Percentiles rank a stretch among this genome's conserved stretches.
Conservation (phyloP, 306 rosid genomes). For the Mimosa bimucronata region DNA sequence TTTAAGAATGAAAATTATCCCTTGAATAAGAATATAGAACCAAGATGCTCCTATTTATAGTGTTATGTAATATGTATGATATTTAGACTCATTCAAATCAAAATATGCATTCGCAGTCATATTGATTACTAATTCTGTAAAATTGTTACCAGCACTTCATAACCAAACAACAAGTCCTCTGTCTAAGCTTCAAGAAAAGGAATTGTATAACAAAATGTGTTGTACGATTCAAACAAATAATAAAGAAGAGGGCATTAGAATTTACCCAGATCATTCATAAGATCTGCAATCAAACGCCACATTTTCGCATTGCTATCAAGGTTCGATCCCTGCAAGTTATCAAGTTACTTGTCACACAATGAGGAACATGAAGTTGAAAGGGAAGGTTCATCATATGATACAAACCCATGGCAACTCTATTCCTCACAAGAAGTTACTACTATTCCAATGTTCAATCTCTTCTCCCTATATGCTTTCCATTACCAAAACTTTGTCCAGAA, state of each 20-base stretch:
- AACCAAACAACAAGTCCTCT: neutral
- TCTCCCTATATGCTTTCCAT: neutral
- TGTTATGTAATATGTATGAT: neutral
- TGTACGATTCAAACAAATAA: neutral
- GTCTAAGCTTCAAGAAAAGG: neutral
- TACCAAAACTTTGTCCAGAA: neutral
- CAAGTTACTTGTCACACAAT: slow-evolving; percentile 25
- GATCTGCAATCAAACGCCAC: slow-evolving; percentile 98
- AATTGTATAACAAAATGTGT: slow-evolving; percentile 13
- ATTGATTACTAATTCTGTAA: neutral
- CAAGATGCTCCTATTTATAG: slow-evolving; percentile 13
- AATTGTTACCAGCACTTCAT: neutral
- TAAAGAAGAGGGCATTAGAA: slow-evolving; percentile 15
- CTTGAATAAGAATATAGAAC: slow-evolving; percentile 3
- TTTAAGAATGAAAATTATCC: slow-evolving; percentile 25
- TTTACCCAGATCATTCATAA: slow-evolving; percentile 96
- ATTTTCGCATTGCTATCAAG: slow-evolving; percentile 96
- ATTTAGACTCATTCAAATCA: slow-evolving; percentile 1
- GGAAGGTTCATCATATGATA: neutral
- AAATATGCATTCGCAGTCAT: slow-evolving; percentile 10
- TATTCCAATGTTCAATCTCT: slow-evolving; percentile 17
- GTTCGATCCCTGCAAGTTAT: slow-evolving; percentile 78
- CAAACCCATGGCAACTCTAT: neutral
- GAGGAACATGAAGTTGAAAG: slow-evolving; percentile 7
- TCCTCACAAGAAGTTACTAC: slow-evolving; percentile 9